Evolutionary conservation across 1,139 yeast genomes (phyloP), one percentile per base, ranked within the genome.

Genomic region (Geotrichum phurueaensis): DNA sequence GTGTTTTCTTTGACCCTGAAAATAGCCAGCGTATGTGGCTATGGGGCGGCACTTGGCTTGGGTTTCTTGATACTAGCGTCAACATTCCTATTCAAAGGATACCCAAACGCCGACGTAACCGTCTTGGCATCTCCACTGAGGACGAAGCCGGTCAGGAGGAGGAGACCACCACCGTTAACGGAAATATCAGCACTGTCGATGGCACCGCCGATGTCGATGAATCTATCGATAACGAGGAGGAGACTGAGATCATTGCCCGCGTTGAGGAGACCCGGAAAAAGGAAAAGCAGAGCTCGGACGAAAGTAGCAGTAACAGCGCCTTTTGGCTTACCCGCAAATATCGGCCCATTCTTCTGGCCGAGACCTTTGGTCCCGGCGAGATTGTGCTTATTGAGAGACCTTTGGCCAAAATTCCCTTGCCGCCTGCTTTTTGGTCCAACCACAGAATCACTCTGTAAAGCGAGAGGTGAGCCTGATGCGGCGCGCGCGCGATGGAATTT

Each of bases 41-140:
- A 23, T 91, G 89, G 82, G 96, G 97, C 2, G 80, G 89, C n/a
- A 82, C 83, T 58, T 94, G 97, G 96, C 71, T 92, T 23, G 82
- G 87, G 9, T 88, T 81, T 70, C 81, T 94, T 58, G 94, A 92
- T 71, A 76, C 89, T 64, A 73, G 80, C n/a, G 72, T 79, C 61
- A 84, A 86, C 67, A 76, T 86, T 60, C 88, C 90, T 29, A 67
- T 73, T 9, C 74, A 70, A 45, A 69, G 74, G 60, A 72, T 73
- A 57, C 66, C 70, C 33, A 73, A 76, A 66, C 74, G 81, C 43
- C 78, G 75, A 62, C 82, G 87, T 67, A 88, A 86, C 69, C 89
- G 90, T 13, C 74, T 82, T 62, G 79, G 83, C 47, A 76, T 83
- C 15, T 73, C 70, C 45, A 73, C 67, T 3, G 74, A 69, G 13